These are phyloP conservation scores for Hordeum marinum DNA, from an alignment of 176 grass and related monocot species.

Conservation along the genomic window DNA sequence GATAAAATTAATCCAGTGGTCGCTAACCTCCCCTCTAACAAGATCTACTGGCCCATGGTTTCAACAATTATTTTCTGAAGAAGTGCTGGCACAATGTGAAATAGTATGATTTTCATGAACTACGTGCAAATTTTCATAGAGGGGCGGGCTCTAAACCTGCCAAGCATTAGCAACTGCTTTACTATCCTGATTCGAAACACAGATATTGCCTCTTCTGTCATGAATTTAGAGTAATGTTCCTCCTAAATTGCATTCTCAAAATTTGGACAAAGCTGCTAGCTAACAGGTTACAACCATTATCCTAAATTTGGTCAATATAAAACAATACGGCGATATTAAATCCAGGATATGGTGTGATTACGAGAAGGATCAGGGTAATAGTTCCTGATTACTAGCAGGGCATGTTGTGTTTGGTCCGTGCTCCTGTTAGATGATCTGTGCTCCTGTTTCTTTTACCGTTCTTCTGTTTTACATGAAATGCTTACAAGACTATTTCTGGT, in stretches of 20 bases:
- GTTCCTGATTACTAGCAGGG: background rate
- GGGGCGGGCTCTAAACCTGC: background rate
- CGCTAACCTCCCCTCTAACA: no score
- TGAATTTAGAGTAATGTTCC: background rate
- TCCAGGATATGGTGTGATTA: no score
- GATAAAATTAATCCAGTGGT: no score
- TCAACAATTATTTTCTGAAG: no score
- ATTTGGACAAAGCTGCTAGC: background rate
- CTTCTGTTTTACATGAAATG: background rate
- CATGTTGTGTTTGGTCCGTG: background rate
- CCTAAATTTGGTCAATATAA: background rate
- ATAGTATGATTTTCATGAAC: no score
- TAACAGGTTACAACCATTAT: background rate
- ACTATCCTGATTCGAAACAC: background rate
- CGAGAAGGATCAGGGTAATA: no score
- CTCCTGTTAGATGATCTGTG: background rate
- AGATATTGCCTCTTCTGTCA: background rate
- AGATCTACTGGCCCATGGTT: no score
- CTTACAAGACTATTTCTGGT: background rate
- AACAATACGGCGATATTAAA: background rate
- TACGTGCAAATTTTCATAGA: no score
- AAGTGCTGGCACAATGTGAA: no score
- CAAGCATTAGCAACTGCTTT: background rate
- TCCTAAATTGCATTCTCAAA: background rate
- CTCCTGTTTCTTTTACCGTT: background rate